A percentile compares a stretch with the other conserved stretches of the same genome.
Conservation (phyloP, 192 early-diverging fungal species). For the Backusella luteola region DNA sequence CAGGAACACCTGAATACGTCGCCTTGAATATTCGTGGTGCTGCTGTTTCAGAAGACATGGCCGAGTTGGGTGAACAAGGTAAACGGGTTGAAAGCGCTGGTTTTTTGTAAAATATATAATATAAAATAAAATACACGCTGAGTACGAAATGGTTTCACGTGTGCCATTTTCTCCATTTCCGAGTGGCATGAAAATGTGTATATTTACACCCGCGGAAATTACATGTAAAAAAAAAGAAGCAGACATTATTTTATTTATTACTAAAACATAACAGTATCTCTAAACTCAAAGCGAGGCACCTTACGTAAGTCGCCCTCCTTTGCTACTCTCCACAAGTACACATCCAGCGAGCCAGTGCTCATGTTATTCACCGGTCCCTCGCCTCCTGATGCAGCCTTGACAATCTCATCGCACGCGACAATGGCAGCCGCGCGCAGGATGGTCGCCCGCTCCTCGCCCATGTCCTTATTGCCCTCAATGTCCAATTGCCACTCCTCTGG, state of each 20-base stretch:
- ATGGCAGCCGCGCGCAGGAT: constrained; percentile 72
- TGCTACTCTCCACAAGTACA: constrained; percentile 72
- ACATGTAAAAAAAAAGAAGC: neutral
- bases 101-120: neutral
- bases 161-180: neutral
- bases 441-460: constrained; percentile 49
- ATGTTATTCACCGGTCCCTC: constrained; percentile 38
- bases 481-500: constrained; percentile 48
- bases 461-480: constrained; percentile 43
- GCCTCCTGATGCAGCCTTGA: constrained; percentile 34
- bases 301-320: constrained; percentile 64
- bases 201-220: neutral
- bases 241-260: neutral
- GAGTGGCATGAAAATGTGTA: neutral
- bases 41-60: neutral
- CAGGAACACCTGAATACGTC: constrained; percentile 91
- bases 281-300: constrained; percentile 55
- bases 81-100: neutral
- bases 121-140: neutral
- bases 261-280: constrained; percentile 71
- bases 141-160: neutral
- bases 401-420: constrained; percentile 59
- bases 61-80: neutral
- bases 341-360: constrained; percentile 53
- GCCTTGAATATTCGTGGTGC: constrained; percentile 73